Base-by-base conservation (phyloP, 768 basidiomycete species). In the Pisolithus sp. region DNA sequence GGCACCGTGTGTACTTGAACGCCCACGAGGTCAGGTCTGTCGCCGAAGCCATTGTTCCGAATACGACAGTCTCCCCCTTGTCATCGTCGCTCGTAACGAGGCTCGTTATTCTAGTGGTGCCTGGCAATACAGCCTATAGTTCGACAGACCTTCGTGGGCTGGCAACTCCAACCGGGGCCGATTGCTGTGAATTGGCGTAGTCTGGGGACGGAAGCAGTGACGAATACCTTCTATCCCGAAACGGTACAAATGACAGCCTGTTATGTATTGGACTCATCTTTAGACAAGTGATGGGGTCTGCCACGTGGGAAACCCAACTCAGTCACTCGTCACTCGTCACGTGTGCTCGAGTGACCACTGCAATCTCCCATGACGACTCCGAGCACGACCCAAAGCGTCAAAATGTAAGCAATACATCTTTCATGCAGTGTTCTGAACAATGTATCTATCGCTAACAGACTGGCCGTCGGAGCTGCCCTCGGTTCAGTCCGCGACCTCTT, bases 381-480 rank as follows among this genome's bases (percentile, higher is more conserved):
- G 24, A 50, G 39, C 34, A 21, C 43, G n/a, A 39, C 59, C 26
- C 47, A 45, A 10, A 7, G 62, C 9, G 62, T 71, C 38, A 71
- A 69, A 67, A 63, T 69, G 68, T 69, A 53, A 57, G 68, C 47
- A 41, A 37, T 39, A 36, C 43, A 20, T 13, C 30, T 38, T 23
- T 30, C 10, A 24, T 26, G 37, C 21, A 20, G 52, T 47, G 28
- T 43, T 40, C 30, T 55, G 34, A 65, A 42, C 40, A 44, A 7
- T 21, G 41, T 37, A 2, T 9, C 4, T 7, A 31, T 18, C 21
- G 23, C 5, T 46, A 15, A 34, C 34, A 84, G 83, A 57, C 73
- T 96, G 50, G 83, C 89, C 5, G 83, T 94, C 41, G 93, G 93
- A 15, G 82, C 93, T 47, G 82, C 88, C 6, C 70, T 75, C 31